Conservation (phyloP, 1,284 basidiomycete genomes). For the Tilletiopsis washingtonensis region DNA sequence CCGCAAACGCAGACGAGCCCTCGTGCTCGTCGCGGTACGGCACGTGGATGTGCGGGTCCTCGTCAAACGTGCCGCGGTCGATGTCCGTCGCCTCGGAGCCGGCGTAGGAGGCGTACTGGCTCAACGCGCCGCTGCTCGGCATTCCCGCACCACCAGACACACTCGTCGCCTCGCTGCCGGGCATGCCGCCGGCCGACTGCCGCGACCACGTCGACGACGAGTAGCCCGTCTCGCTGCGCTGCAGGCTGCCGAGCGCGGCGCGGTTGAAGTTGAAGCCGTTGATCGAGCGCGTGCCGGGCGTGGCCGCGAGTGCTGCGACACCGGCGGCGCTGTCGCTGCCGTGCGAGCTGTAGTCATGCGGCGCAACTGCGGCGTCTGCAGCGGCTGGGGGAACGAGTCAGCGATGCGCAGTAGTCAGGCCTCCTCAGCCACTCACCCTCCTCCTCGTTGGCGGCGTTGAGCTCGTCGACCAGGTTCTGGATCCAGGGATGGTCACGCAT, state of each 20-base stretch:
- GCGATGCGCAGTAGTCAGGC: constrained; percentile 3
- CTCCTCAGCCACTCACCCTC: constrained; percentile 18
- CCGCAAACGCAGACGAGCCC: not conserved
- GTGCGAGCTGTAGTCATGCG: not conserved
- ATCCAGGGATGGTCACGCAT: constrained; percentile 89
- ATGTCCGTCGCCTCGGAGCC: too few species aligned
- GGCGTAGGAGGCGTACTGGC: too few species aligned
- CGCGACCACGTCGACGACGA: too few species aligned
- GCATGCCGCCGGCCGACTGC: too few species aligned
- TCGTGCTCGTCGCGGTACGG: too few species aligned
- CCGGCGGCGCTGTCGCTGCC: constrained; percentile 4
- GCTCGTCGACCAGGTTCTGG: constrained; percentile 38
- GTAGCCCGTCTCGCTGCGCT: too few species aligned
- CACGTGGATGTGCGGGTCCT: too few species aligned
- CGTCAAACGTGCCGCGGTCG: too few species aligned
- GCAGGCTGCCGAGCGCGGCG: not conserved
- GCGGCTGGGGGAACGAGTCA: constrained; percentile 10
- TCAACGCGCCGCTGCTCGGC: too few species aligned
- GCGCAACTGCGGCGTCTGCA: constrained; percentile 7
- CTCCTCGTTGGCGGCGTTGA: constrained; percentile 32
- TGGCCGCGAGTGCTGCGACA: constrained; percentile 10
- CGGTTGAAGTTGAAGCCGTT: constrained; percentile 9
- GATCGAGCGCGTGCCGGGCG: constrained; percentile 6
- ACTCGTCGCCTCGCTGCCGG: too few species aligned
- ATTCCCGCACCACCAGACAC: too few species aligned